These are phyloP conservation scores for Komagataella ulmi DNA, from an alignment of 805 yeast species.

Conservation along the genomic window DNA sequence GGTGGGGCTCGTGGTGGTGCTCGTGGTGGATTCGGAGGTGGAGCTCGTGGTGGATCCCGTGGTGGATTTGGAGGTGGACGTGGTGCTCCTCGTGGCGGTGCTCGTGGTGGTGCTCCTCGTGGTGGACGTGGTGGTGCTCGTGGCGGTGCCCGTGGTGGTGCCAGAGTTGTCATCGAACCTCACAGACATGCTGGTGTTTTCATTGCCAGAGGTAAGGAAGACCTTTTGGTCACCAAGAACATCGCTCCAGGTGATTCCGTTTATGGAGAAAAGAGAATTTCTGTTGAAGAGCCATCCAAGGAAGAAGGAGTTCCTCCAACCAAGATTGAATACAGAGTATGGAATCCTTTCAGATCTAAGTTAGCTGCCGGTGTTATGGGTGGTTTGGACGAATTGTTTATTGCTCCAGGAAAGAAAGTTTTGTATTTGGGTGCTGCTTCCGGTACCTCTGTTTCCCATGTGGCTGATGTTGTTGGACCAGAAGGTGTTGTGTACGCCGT, in stretches of 20 bases:
- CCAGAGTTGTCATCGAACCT: conserved; percentile 95
- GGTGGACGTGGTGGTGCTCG: conserved; percentile 56
- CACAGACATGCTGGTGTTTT: conserved; percentile 98
- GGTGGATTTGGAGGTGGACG: conserved; percentile 40
- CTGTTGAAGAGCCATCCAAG: conserved; percentile 84
- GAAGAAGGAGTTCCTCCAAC: conserved; percentile 85
- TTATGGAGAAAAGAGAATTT: conserved; percentile 94
- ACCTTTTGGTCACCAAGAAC: conserved; percentile 92
- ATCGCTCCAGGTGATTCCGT: conserved; percentile 97
- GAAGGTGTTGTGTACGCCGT: conserved; percentile 98
- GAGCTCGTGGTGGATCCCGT: conserved; percentile 27
- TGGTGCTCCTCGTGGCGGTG: conserved; percentile 39
- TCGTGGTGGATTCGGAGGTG: conserved; percentile 37
- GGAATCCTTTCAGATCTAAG: conserved; percentile 99
- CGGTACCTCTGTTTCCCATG: conserved; percentile 98
- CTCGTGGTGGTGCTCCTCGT: conserved; percentile 42
- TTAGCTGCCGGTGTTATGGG: conserved; percentile 99
- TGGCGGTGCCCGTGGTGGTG: conserved; percentile 84
- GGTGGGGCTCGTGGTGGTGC: conserved; percentile 37
- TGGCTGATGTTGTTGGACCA: conserved; percentile 97
- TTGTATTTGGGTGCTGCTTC: conserved; percentile 98
- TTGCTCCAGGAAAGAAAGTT: conserved; percentile 97
- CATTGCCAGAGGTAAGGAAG: conserved; percentile 99
- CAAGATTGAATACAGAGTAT: conserved; percentile 96
- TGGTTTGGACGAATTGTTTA: conserved; percentile 95